A percentile compares a stretch with the other conserved stretches of the same genome.
Evolutionary conservation across 495 filamentous ascomycete species (phyloP).

Genomic region (Parmelia sp.): DNA sequence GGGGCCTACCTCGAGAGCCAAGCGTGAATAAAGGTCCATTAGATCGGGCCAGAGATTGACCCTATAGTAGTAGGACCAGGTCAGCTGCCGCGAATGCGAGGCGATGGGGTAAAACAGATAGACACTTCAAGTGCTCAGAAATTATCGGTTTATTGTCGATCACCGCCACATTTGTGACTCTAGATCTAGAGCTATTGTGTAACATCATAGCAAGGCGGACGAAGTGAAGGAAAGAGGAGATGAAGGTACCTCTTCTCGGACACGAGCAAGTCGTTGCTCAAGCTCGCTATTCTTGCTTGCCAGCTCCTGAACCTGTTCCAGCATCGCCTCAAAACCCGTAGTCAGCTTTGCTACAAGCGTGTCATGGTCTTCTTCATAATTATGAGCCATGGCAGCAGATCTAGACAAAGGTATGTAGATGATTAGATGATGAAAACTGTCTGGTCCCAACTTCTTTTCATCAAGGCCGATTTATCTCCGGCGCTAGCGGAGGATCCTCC

Average conservation of each 20-base stretch:
- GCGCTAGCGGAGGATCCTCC: slow-evolving; percentile 4
- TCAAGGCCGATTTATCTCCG: background rate
- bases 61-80: background rate
- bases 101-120: background rate
- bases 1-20: background rate
- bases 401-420: background rate
- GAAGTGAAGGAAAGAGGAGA: slow-evolving; percentile 13
- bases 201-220: slow-evolving; percentile 42
- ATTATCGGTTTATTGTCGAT: slow-evolving; percentile 40
- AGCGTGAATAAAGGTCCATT: background rate
- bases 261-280: slow-evolving; percentile 37
- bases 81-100: slow-evolving; percentile 2
- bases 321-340: slow-evolving; percentile 44
- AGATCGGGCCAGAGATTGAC: slow-evolving; percentile 1
- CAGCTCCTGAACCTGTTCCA: slow-evolving; percentile 45
- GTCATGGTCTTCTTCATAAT: background rate
- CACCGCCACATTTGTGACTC: slow-evolving; percentile 44
- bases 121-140: slow-evolving; percentile 12
- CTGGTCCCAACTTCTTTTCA: background rate
- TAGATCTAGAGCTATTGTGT: slow-evolving; percentile 56
- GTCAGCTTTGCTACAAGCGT: slow-evolving; percentile 35
- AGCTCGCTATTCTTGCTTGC: slow-evolving; percentile 40
- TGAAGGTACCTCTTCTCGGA: slow-evolving; percentile 42
- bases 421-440: background rate
- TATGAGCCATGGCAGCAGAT: background rate